Base-by-base conservation (phyloP, 2,329 filamentous ascomycete genomes). In the Stachybotrys elegans region DNA sequence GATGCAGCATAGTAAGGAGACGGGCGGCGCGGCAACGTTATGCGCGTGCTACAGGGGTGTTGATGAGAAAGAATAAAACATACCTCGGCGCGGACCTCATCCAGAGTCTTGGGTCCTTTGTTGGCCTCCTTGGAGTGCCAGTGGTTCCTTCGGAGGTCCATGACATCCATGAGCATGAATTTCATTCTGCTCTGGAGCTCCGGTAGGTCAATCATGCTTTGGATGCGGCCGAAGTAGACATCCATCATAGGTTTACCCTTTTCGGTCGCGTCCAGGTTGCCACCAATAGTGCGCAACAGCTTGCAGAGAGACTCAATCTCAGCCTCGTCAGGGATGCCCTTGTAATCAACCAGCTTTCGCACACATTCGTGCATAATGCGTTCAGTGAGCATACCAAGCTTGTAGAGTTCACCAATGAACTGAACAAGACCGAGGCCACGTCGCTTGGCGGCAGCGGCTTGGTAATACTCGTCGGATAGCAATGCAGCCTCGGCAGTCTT, bases 321-420 rank as follows among this genome's bases (percentile, higher is more conserved):
- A 43, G 92, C 88, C 70, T 98, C 93, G 57, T 98, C 93, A 36
- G 93, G 93, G 48, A 89, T 73, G 49, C 88, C 90, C 60, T 92
- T 86, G 68, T 94, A 97, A 70, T 98, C 92, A 54, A 98, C 88
- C 51, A 98, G 80, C 70, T 95, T 95, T 72, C 90, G 85, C 22
- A 98, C 90, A 78, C 93, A 98, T 69, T 96, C 89, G 73, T 98
- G 92, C 93, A 98, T 98, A 70, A 98, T 98, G 65, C 92, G 88
- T 67, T 96, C 88, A 49, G 93, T 98, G 67, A 98, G 79, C 93
- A 98, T 98, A 64, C 86, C 84, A 48, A 98, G 83, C 77, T 97
- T 98, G 81, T 95, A 98, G 37, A 98, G 81, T 71, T 98, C 93
- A 73, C 93, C 93, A 62, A 98, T 98, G 72, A 98, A 98, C 70